phyloP scores from a whole-genome alignment of 768 basidiomycete species.

The Mycena leptocephala region DNA sequence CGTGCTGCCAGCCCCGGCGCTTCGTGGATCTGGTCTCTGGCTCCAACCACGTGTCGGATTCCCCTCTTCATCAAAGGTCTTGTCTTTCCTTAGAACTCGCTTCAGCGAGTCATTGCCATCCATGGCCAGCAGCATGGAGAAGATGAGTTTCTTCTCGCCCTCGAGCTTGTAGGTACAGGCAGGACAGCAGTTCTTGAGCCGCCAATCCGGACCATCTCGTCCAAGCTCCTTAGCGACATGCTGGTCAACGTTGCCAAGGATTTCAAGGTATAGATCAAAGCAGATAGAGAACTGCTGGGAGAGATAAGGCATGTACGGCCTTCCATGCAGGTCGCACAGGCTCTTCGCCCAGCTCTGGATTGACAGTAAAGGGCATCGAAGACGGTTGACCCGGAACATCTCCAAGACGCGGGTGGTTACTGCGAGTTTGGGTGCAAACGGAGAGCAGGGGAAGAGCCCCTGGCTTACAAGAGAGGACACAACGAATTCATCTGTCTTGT shows the following conservation, averaged over 20 bases:
- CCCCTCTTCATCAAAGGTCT: slow-evolving; percentile 28
- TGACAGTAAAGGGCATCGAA: slow-evolving; percentile 30
- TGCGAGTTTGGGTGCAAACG: slow-evolving; percentile 11
- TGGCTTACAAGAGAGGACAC: slow-evolving; percentile 14
- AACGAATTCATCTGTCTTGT: neutral
- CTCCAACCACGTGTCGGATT: slow-evolving; percentile 43
- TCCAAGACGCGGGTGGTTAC: slow-evolving; percentile 27
- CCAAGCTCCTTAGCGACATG: slow-evolving; percentile 44
- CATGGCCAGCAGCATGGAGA: slow-evolving; percentile 42
- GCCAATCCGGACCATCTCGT: slow-evolving; percentile 48
- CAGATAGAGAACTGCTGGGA: slow-evolving; percentile 43
- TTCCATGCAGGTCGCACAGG: slow-evolving; percentile 35
- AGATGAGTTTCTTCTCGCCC: slow-evolving; percentile 46
- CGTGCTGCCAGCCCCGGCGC: neutral
- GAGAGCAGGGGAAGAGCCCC: slow-evolving; percentile 34
- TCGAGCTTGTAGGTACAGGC: slow-evolving; percentile 55
- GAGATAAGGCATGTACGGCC: slow-evolving; percentile 6
- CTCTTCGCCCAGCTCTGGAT: slow-evolving; percentile 40
- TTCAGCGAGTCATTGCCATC: slow-evolving; percentile 55
- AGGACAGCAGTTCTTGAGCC: slow-evolving; percentile 51
- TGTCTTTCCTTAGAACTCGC: slow-evolving; percentile 37
- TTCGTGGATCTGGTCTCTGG: slow-evolving; percentile 34
- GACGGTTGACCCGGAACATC: slow-evolving; percentile 14
- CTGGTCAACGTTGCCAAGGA: slow-evolving; percentile 37
- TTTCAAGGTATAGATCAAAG: slow-evolving; percentile 54